Percentiles rank a stretch among this genome's conserved stretches.
phyloP scores from a whole-genome alignment of 805 yeast species.

The Suhomyces pyralidae region DNA sequence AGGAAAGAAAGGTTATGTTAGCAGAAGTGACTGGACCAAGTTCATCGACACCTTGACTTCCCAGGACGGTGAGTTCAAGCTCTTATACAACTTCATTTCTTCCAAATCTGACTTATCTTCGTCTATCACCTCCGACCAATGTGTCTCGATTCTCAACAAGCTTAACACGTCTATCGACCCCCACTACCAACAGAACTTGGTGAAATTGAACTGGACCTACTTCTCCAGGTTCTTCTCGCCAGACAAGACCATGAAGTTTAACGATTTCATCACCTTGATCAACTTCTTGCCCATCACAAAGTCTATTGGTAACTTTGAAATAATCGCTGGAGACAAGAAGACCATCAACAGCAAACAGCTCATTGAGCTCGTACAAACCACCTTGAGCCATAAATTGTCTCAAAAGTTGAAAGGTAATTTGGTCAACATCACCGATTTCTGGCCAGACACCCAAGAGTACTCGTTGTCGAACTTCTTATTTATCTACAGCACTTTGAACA shows the following conservation, averaged over 20 bases:
- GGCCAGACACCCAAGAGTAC: constrained; percentile 25
- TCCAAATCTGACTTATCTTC: constrained; percentile 1
- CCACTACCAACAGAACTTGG: constrained; percentile 37
- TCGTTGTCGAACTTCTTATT: constrained; percentile 39
- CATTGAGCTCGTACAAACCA: constrained; percentile 30
- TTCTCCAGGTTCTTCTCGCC: constrained; percentile 41
- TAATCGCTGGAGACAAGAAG: constrained; percentile 31
- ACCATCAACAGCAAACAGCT: constrained; percentile 30
- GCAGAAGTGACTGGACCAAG: constrained; percentile 67
- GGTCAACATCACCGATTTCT: constrained; percentile 33
- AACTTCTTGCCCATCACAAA: constrained; percentile 45
- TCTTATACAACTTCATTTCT: constrained; percentile 51
- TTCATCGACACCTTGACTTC: constrained; percentile 55
- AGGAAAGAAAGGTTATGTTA: constrained; percentile 62
- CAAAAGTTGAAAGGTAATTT: constrained; percentile 35
- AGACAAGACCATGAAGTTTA: constrained; percentile 33
- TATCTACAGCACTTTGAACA: constrained; percentile 38
- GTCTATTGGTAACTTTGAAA: constrained; percentile 42
- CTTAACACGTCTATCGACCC: constrained; percentile 43
- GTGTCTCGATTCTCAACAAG: constrained; percentile 32
- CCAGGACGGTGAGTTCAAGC: constrained; percentile 42
- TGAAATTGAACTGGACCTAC: constrained; percentile 43
- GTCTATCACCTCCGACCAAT: constrained; percentile 30
- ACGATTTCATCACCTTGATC: constrained; percentile 39
- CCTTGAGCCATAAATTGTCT: constrained; percentile 41